A percentile compares a stretch with the other conserved stretches of the same genome.
phyloP scores from a whole-genome alignment of 2,329 filamentous ascomycete genomes.

The Penicillium sp. region DNA sequence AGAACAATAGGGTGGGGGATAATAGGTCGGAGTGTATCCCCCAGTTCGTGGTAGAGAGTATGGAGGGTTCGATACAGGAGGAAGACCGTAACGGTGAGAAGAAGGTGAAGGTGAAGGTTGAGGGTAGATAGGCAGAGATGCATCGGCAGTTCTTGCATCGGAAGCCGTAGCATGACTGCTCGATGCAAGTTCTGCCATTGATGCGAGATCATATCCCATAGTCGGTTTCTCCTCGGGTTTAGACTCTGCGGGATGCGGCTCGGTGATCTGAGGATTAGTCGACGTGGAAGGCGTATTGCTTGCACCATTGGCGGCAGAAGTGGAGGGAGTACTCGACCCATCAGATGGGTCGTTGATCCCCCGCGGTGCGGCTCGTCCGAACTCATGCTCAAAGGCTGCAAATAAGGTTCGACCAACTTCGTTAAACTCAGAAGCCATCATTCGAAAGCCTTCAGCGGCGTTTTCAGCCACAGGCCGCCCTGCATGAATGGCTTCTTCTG shows the following conservation, averaged over 20 bases:
- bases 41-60: neutral
- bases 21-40: neutral
- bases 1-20: neutral
- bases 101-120: neutral
- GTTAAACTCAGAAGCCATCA: conserved; percentile 43
- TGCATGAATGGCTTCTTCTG: conserved; percentile 34
- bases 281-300: conserved; percentile 1
- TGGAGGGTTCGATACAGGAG: neutral
- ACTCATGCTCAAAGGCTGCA: conserved; percentile 37
- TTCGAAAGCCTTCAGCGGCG: conserved; percentile 39
- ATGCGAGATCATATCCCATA: neutral
- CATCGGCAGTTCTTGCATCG: neutral
- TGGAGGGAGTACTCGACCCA: conserved; percentile 1
- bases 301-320: neutral
- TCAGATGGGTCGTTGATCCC: conserved; percentile 7
- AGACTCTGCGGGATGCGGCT: neutral
- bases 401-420: conserved; percentile 41
- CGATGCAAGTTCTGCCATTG: neutral
- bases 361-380: conserved; percentile 23
- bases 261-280: neutral
- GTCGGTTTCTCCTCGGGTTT: neutral
- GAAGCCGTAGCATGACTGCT: neutral
- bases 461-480: conserved; percentile 39
- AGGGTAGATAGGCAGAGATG: neutral
- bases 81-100: neutral